Base-by-base conservation (phyloP, 164 flowering plant genomes). In the Echeveria elegans region DNA sequence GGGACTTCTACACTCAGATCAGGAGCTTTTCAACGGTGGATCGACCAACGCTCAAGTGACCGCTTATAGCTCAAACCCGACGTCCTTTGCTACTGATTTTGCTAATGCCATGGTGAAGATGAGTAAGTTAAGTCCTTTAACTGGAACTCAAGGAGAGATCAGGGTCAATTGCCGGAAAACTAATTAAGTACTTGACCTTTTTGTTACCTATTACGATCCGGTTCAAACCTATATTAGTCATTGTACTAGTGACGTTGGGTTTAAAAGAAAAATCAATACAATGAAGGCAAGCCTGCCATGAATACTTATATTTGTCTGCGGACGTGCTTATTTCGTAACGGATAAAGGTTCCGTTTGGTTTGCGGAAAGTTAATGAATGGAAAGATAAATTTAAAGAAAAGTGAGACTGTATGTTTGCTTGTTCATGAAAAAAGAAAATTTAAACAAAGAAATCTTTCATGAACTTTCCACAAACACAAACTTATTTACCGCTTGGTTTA, bases 21-120 rank as follows among this genome's bases (percentile, higher is more conserved):
- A 59, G 29, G 32, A 59, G 29, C 63, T 59, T 4, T 59, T 59
- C 18, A 59, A 59, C 10, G 63, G 63, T 14, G 63, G 63, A 26
- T 59, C 63, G 5, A 59, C 63, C 18, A 31, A 59, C 26, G 30
- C 63, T 3, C 63, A 59, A 31, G 63, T 59, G 28, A 59, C 30
- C 32, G 18, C 63, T 26, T 59, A 59, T 23, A 59, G 63, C 63
- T 59, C 63, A 28, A 59, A 59, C 34, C 63, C 63, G 29, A 18
- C 32, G 6, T 21, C 63, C 19, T 59, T 59, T 31, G 30, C 63
- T 15, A n/a, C 63, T 15, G 63, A 59, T 23, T 59, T 59, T 31
- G 63, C 63, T 2, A 23, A 23, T 59, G 63, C 63, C 8, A 59
- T 59, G 63, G 63, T 59, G 34, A 59, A 59, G 63, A 59, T 59